A percentile compares a stretch with the other conserved stretches of the same genome.
These are phyloP conservation scores for Jamesozyma piceae DNA, from an alignment of 805 yeast genomes.

Conservation along the genomic window DNA sequence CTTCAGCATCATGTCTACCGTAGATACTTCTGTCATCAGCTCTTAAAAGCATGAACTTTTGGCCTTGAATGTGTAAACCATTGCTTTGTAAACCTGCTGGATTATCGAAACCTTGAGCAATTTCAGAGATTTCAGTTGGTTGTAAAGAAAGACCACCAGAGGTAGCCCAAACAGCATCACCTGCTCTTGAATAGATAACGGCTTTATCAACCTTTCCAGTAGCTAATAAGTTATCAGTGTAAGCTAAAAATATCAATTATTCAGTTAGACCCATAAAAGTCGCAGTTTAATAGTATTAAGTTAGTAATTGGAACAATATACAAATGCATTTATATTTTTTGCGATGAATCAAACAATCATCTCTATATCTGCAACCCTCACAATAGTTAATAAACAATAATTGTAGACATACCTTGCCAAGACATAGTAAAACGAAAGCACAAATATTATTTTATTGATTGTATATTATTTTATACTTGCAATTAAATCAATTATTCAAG, in stretches of 20 bases:
- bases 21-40: slow-evolving; percentile 91
- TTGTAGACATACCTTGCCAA: slow-evolving; percentile 37
- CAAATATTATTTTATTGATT: too few species aligned
- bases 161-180: slow-evolving; percentile 91
- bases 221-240: slow-evolving; percentile 84
- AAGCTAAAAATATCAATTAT: slow-evolving; percentile 66
- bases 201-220: slow-evolving; percentile 89
- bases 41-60: slow-evolving; percentile 77
- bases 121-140: slow-evolving; percentile 58
- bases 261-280: too few species aligned
- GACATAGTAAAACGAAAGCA: slow-evolving; percentile 27
- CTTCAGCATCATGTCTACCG: slow-evolving; percentile 84
- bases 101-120: slow-evolving; percentile 74
- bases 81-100: slow-evolving; percentile 70
- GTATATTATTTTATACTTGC: too few species aligned
- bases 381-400: too few species aligned
- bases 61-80: slow-evolving; percentile 78
- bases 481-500: too few species aligned
- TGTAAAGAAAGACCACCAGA: slow-evolving; percentile 57
- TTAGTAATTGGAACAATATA: too few species aligned
- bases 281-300: too few species aligned
- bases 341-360: too few species aligned
- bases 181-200: slow-evolving; percentile 87
- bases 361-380: too few species aligned
- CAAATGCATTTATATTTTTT: too few species aligned